phyloP scores from a whole-genome alignment of 2,329 filamentous ascomycete species.

The Pleurostoma richardsiae region DNA sequence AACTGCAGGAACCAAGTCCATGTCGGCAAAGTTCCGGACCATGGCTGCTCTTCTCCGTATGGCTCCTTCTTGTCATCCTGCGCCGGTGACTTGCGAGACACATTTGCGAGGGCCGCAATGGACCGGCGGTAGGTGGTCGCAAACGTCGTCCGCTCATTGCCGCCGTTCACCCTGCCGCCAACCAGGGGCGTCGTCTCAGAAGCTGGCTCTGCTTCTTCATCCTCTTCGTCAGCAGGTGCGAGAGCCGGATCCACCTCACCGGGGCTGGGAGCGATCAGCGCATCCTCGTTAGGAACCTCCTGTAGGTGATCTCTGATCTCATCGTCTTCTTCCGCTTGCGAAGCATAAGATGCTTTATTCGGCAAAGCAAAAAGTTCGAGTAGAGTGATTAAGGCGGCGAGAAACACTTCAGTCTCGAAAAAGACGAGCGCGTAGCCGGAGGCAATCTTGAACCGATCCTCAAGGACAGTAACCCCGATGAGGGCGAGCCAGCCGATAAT shows the following conservation, averaged over 20 bases:
- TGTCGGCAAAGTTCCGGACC: constrained; percentile 72
- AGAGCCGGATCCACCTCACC: constrained; percentile 22
- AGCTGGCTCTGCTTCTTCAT: constrained; percentile 27
- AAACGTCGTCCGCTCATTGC: constrained; percentile 43
- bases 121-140: constrained; percentile 51
- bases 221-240: constrained; percentile 25
- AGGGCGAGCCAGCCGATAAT: constrained; percentile 67
- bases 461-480: constrained; percentile 68
- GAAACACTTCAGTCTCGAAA: constrained; percentile 69
- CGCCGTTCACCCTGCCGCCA: constrained; percentile 11
- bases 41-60: constrained; percentile 73
- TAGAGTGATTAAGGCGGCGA: constrained; percentile 70
- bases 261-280: constrained; percentile 32
- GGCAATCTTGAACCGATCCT: constrained; percentile 66
- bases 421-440: constrained; percentile 80
- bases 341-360: constrained; percentile 64
- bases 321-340: constrained; percentile 46
- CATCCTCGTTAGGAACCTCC: constrained; percentile 21
- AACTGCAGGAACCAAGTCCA: constrained; percentile 91
- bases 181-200: constrained; percentile 51
- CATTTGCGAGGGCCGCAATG: constrained; percentile 23
- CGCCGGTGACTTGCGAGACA: constrained; percentile 10
- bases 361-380: constrained; percentile 75
- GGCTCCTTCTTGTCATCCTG: constrained; percentile 24
- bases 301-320: constrained; percentile 32